Base-by-base conservation (phyloP, 2,329 filamentous ascomycete genomes). In the Annulohypoxylon truncatum region DNA sequence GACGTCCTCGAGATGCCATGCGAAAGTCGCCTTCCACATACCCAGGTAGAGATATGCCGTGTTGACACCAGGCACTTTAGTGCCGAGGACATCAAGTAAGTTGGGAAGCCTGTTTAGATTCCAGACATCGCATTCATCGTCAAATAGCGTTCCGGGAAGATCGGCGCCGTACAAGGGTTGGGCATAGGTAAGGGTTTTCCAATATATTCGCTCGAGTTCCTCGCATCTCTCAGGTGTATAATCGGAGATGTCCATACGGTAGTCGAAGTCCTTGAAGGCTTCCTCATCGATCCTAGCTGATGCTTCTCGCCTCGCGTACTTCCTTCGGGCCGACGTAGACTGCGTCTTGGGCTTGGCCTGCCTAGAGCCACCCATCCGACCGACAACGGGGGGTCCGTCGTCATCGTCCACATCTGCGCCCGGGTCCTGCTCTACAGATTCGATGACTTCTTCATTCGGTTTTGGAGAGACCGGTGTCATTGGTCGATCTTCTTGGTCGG, bases 21-120 rank as follows among this genome's bases (percentile, higher is more conserved):
- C 96, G 78, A 99, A 99, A 0, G 96, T 98, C 10, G 96, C 95
- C 79, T 98, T 98, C 96, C 96, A 99, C 96, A 99, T 99, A 44
- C 96, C 96, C 64, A 99, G 85, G 76, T 99, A 99, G 1, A 99
- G 87, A 76, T 99, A 99, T 1, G 96, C 95, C 1, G 95, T 99
- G 76, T 99, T 99, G 76, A 99, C 96, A 71, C 96, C 96, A 2
- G 96, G 96, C 7, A 99, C 93, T 73, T 97, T 97, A 60, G 94
- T 95, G 5, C 96, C 96, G 1, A 99, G 84, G 3, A 97, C 93
- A 78, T 99, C 96, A 38, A 99, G 86, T 60, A 99, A 82, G 72
- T 98, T 99, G 10, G 93, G 93, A 28, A 99, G 85, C 76, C 97
- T 96, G 73, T 96, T 96, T 46, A 99, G 88, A 73, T 99, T 99